Evolutionary conservation across 1,284 basidiomycete genomes (phyloP), one percentile per base, ranked within the genome.

Genomic region (Caloboletus firmus): DNA sequence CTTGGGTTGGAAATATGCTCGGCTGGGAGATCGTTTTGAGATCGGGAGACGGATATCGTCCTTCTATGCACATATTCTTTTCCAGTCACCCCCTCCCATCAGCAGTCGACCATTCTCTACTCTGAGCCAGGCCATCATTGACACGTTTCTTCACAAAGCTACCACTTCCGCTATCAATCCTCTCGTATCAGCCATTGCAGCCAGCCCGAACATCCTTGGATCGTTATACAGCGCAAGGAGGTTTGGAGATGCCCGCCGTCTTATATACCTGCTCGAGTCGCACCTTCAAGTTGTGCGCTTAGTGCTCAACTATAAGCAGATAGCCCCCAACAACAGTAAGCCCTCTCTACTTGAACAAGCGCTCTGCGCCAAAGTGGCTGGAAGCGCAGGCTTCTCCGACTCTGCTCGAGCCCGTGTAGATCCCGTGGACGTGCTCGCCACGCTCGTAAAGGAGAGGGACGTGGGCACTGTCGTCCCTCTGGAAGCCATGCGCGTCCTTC

Each of bases 11-110:
- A 86, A 88, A 65, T 95, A 93, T 61, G 75, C 77, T 2, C 85
- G 85, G 55, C 72, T 93, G 10, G 83, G 85, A 8, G 89, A 94
- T 62, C 78, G 88, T 35, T 93, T 93, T 64, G 89, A 91, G 72
- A 87, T 95, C 47, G 87, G 87, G 12, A 75, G 78, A 54, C 78
- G 84, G 26, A 79, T 92, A 44, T 79, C 84, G 6, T 73, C 76
- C 7, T 73, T 95, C 32, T 92, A 90, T 64, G 72, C 79, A 5
- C 78, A 82, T 44, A 79, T 93, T 15, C 73, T 94, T 37, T 76
- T 80, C 43, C 82, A 89, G 56, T 79, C 81, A 1, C 79, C 84
- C 2, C 80, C 83, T 2, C 69, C 76, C 13, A 54, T 81, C 46
- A 74, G 74, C 48, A 77, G 79, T 34, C 74, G 78, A 31, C 80